Evolutionary conservation across 2,329 filamentous ascomycete genomes (phyloP), one percentile per base, ranked within the genome.

Genomic region (Aspergillus carbonarius): DNA sequence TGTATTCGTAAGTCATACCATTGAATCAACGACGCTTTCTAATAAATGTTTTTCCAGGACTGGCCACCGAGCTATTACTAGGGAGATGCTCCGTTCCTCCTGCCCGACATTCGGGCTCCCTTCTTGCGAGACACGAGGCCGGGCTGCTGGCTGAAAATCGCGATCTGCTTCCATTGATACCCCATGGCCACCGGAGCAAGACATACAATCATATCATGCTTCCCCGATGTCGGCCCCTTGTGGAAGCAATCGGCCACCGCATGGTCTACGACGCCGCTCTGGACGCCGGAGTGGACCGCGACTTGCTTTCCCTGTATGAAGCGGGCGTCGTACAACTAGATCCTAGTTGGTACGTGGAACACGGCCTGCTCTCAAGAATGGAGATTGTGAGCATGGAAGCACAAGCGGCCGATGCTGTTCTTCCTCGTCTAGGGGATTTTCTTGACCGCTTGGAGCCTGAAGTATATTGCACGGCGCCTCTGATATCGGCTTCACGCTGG

Each of bases 11-110:
- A 10, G 30, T 32, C 7, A 7, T 7, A 8, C 25, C 6, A 6
- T 6, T 5, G 25, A 27, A 27, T 6, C 25, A 27, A 60, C 1
- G 63, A 64, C 13, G 3, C 46, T 66, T 17, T 5, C 10, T 30
- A 40, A n/a, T 48, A 2, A 13, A 12, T 27, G 18, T 12, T 1
- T 3, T 48, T 5, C 2, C 12, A 71, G 68, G 69, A 6, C 62
- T 71, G 1, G 69, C 63, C 13, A 63, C 60, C 3, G 69, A 71
- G 25, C 60, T 71, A 1, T 49, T 71, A 0, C 32, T 71, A 15
- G 64, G 64, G 4, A 63, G 68, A 13, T 71, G 70, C 23, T 20
- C 62, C 20, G 18, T 70, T 2, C 67, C 68, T 1, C 20, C 58
- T 0, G 39, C 67, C 3, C 52, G 34, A 9, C 12, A 62, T 5